Conservation (phyloP, 768 basidiomycete species). For the Lactifluus piperatus region DNA sequence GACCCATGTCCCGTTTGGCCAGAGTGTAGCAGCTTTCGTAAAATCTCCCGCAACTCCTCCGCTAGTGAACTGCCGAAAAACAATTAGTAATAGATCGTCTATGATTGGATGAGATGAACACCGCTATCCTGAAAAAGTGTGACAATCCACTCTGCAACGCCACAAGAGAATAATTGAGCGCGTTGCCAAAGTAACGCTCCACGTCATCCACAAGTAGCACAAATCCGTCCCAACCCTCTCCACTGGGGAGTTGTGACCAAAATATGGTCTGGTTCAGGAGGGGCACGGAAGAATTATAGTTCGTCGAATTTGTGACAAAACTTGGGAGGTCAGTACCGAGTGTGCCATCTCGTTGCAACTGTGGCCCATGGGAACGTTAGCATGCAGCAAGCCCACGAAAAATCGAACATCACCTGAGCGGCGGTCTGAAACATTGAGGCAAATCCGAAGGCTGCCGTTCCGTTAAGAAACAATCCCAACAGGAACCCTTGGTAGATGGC, state of each 20-base stretch:
- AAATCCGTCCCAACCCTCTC: constrained; percentile 63
- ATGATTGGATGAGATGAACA: constrained; percentile 22
- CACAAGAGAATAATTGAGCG: constrained; percentile 62
- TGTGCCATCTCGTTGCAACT: constrained; percentile 69
- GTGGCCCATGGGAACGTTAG: background rate
- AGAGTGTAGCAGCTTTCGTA: constrained; percentile 67
- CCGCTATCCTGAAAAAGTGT: constrained; percentile 75
- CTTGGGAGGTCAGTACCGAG: constrained; percentile 59
- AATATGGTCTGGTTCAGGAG: constrained; percentile 40
- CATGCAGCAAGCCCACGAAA: background rate
- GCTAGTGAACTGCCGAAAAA: constrained; percentile 42
- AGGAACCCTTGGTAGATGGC: constrained; percentile 77
- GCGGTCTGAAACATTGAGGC: constrained; percentile 72
- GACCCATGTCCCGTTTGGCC: constrained; percentile 77
- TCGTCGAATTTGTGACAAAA: constrained; percentile 70
- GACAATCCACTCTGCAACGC: constrained; percentile 50
- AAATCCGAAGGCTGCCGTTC: constrained; percentile 70
- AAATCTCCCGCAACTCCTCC: constrained; percentile 55
- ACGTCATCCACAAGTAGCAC: constrained; percentile 81
- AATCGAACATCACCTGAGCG: constrained; percentile 41
- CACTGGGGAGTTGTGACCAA: constrained; percentile 36
- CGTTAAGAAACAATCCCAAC: constrained; percentile 76
- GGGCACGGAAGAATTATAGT: constrained; percentile 46
- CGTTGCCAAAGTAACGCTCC: constrained; percentile 61
- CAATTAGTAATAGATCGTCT: constrained; percentile 23